Base-by-base conservation (phyloP, 495 filamentous ascomycete genomes). In the Penicillium odoratum region DNA sequence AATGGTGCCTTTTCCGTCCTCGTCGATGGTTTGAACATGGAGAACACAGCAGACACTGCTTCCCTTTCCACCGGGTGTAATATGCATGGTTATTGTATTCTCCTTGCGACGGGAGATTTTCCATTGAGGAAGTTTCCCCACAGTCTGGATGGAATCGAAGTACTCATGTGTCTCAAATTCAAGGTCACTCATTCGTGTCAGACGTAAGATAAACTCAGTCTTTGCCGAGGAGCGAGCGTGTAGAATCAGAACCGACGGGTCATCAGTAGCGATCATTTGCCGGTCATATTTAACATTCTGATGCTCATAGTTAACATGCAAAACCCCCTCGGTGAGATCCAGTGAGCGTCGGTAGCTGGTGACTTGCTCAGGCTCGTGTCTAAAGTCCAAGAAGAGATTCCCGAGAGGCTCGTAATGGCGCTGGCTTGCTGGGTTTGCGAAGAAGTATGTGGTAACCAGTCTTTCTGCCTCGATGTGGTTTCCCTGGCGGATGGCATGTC, bases 351-450 rank as follows among this genome's bases (percentile, higher is more conserved):
- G 61, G 59, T 84, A 83, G 3, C 58, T 55, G 3, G 61, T 68
- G 15, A 79, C 59, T 7, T 67, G 56, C 5, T 65, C 53, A 0
- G 52, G 42, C 7, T 58, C 42, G 51, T 80, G 75, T 11, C 68
- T 74, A 62, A 83, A 78, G 47, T 82, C 74, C 29, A 84, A 31
- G 28, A 68, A 73, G 8, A 82, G 45, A 33, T 74, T 71, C 3
- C 72, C 78, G 2, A 81, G 69, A 28, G 78, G 74, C 40, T 83
- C 71, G 51, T 83, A 83, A n/a, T 75, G 65, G 15, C 75, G 69
- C 44, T 76, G 72, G 16, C 64, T 69, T 28, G 69, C 72, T n/a
- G 81, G 78, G 21, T 67, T 76, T 25, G 70, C 73, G 46, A 73
- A 76, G 57, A 80, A 78, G 5, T 71, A 72, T 15, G 60, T 47